A percentile compares a stretch with the other conserved stretches of the same genome.
phyloP scores from a whole-genome alignment of 192 early-diverging fungal genomes.

The Backusella liffmaniae region DNA sequence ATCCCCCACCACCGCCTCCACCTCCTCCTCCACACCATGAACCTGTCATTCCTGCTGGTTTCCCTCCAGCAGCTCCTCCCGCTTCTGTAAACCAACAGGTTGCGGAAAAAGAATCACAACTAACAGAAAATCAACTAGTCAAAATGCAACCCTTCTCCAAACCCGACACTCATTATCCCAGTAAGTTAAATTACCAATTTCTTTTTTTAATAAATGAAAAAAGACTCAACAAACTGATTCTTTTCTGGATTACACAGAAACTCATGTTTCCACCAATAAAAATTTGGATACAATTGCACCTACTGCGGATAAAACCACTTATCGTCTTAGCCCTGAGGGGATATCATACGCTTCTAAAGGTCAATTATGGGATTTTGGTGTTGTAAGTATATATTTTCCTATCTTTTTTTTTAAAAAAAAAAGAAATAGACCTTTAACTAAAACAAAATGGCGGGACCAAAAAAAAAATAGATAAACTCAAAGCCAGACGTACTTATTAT shows the following conservation, averaged over 20 bases:
- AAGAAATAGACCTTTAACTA: not conserved
- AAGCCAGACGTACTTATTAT: slow-evolving; percentile 39
- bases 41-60: slow-evolving; percentile 2
- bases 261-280: not conserved
- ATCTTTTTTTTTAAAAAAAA: not conserved
- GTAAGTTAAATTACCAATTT: slow-evolving; percentile 12
- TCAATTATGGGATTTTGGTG: slow-evolving; percentile 35
- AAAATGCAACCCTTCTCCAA: slow-evolving; percentile 9
- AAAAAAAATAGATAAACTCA: slow-evolving; percentile 21
- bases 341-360: slow-evolving; percentile 8
- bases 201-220: not conserved
- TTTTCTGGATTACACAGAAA: not conserved
- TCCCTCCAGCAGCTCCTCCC: not conserved
- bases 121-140: not conserved
- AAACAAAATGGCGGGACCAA: not conserved
- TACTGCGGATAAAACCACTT: slow-evolving; percentile 24
- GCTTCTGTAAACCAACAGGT: not conserved
- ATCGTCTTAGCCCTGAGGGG: slow-evolving; percentile 18
- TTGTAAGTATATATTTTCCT: slow-evolving; percentile 30
- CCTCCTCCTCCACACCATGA: not conserved
- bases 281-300: slow-evolving; percentile 21
- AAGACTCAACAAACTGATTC: not conserved
- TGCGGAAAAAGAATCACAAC: not conserved
- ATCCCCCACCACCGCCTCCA: not conserved
- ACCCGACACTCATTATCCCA: slow-evolving; percentile 17